Conservation (phyloP, 768 basidiomycete species). For the Naganishia kalamii region DNA sequence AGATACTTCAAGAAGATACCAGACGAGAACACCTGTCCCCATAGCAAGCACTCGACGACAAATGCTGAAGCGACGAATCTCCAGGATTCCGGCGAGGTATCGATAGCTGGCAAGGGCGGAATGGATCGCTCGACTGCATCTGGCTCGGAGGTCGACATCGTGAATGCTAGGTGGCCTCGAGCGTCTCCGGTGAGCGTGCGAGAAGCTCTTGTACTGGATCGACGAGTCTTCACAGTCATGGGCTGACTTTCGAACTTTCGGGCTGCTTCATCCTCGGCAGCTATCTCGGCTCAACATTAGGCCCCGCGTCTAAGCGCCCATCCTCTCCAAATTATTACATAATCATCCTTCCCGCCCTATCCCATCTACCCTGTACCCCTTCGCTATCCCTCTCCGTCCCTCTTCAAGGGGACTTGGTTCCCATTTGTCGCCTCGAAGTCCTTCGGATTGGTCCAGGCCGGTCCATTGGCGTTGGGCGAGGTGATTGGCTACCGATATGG, state of each 20-base stretch:
- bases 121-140: conserved; percentile 16
- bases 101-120: conserved; percentile 23
- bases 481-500: conserved; percentile 55
- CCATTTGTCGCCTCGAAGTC: conserved; percentile 58
- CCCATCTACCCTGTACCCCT: conserved; percentile 63
- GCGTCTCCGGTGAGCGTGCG: no score
- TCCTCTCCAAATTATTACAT: not conserved
- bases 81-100: conserved; percentile 26
- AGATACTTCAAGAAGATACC: conserved; percentile 29
- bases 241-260: no score
- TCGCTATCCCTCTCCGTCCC: conserved; percentile 80
- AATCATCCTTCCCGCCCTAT: conserved; percentile 13
- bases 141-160: not conserved
- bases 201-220: no score
- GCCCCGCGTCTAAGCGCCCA: not conserved
- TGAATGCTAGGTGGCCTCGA: no score
- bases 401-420: conserved; percentile 75
- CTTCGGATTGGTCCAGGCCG: conserved; percentile 65
- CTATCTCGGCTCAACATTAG: not conserved
- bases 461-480: conserved; percentile 67
- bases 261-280: not conserved
- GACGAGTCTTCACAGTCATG: no score
- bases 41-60: conserved; percentile 26
- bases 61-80: conserved; percentile 26
- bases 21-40: conserved; percentile 27